These are phyloP conservation scores for Lactuca sativa DNA, from an alignment of 129 eudicot species.

Conservation along the genomic window DNA sequence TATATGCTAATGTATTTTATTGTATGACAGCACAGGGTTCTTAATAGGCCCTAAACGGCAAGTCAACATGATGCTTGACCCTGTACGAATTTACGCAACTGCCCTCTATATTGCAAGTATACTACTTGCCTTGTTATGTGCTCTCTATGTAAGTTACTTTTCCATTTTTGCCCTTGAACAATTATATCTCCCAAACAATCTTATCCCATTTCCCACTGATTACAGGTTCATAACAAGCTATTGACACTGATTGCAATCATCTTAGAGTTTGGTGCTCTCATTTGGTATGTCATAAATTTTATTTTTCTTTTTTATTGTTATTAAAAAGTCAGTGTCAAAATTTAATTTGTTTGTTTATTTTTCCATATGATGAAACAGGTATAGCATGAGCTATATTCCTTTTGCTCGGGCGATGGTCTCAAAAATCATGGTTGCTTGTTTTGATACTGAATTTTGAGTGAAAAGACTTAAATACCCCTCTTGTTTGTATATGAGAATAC, in stretches of 20 bases:
- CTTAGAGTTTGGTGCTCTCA: constrained; percentile 91
- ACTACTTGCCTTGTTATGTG: constrained; percentile 83
- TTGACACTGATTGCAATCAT: constrained; percentile 81
- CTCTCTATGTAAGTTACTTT: constrained; percentile 70
- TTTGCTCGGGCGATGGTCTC: constrained; percentile 94
- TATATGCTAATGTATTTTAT: constrained; percentile 47
- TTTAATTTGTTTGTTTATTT: constrained; percentile 2
- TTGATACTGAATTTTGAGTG: constrained; percentile 83
- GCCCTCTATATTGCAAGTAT: constrained; percentile 91
- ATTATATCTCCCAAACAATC: not conserved
- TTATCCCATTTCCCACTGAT: constrained; percentile 18
- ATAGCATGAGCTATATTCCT: constrained; percentile 96
- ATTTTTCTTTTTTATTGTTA: not conserved
- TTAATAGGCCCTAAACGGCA: constrained; percentile 96
- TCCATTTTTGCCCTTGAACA: not conserved
- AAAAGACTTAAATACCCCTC: constrained; percentile 7
- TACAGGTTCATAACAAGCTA: constrained; percentile 87
- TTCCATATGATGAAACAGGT: constrained; percentile 56
- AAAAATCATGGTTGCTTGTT: constrained; percentile 75
- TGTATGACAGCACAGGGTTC: constrained; percentile 96
- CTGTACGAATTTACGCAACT: constrained; percentile 93
- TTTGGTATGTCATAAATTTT: constrained; percentile 55
- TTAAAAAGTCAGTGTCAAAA: not conserved
- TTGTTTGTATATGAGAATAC: constrained; percentile 32
- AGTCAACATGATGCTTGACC: constrained; percentile 97